A percentile compares a stretch with the other conserved stretches of the same genome.
Conservation (phyloP, 2,329 filamentous ascomycete genomes). For the Lachnellula hyalina region DNA sequence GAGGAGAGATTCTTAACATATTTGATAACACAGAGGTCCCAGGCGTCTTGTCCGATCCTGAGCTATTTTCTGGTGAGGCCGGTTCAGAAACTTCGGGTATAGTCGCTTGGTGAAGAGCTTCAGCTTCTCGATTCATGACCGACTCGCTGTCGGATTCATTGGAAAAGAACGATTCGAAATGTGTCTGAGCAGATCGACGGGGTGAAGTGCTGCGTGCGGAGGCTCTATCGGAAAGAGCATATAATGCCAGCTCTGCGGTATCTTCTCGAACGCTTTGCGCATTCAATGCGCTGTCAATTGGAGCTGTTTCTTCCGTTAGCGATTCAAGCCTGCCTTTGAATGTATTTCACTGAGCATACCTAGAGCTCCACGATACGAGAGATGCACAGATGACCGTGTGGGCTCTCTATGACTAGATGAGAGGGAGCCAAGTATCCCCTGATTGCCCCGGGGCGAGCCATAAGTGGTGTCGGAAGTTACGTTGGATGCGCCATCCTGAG, state of each 20-base stretch:
- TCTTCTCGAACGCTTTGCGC: conserved; percentile 77
- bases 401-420: conserved; percentile 51
- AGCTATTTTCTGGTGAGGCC: conserved; percentile 41
- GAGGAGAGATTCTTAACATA: conserved; percentile 40
- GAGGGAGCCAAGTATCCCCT: conserved; percentile 9
- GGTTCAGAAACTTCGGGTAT: conserved; percentile 60
- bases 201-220: conserved; percentile 30
- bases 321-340: not conserved
- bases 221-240: conserved; percentile 63
- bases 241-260: conserved; percentile 80
- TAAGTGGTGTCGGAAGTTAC: conserved; percentile 16
- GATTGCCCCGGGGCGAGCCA: conserved; percentile 21
- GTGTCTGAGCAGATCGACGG: conserved; percentile 17
- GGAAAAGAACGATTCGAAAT: conserved; percentile 26
- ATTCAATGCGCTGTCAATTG: conserved; percentile 65
- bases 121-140: conserved; percentile 13
- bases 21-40: conserved; percentile 44
- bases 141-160: conserved; percentile 20
- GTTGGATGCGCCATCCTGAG: conserved; percentile 15
- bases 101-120: conserved; percentile 38
- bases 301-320: conserved; percentile 34
- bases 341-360: conserved; percentile 38
- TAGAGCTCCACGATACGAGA: conserved; percentile 54
- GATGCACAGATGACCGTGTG: conserved; percentile 66
- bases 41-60: conserved; percentile 28